Evolutionary conservation across 805 yeast genomes (phyloP).

Genomic region (Sungouiozyma intestinalis): DNA sequence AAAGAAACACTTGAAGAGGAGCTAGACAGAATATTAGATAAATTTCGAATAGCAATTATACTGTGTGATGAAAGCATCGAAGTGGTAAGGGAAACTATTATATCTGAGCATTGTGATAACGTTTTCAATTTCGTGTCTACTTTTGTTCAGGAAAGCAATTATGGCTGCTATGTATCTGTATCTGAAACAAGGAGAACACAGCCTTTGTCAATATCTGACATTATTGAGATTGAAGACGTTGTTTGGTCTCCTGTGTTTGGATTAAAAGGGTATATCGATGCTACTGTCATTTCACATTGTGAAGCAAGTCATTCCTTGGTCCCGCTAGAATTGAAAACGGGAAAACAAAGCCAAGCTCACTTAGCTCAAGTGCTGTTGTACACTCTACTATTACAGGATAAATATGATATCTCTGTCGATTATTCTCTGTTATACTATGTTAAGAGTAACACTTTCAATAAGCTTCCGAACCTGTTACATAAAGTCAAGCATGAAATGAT

Average conservation of each 20-base stretch:
- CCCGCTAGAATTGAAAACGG: slow-evolving; percentile 90
- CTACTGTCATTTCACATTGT: slow-evolving; percentile 55
- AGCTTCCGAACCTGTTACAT: slow-evolving; percentile 39
- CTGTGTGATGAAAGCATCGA: slow-evolving; percentile 43
- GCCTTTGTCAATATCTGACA: slow-evolving; percentile 45
- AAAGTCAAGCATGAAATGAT: slow-evolving; percentile 63
- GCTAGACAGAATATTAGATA: slow-evolving; percentile 34
- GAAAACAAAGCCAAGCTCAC: slow-evolving; percentile 56
- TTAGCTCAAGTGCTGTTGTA: slow-evolving; percentile 82
- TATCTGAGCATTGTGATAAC: slow-evolving; percentile 39
- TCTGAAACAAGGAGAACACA: slow-evolving; percentile 28
- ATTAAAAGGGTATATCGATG: slow-evolving; percentile 81
- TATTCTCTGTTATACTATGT: slow-evolving; percentile 69
- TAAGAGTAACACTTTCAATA: slow-evolving; percentile 42
- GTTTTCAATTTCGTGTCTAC: slow-evolving; percentile 43
- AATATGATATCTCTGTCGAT: slow-evolving; percentile 60
- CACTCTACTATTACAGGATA: slow-evolving; percentile 64
- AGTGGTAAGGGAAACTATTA: slow-evolving; percentile 34
- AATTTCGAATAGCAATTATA: slow-evolving; percentile 40
- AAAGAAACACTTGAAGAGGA: slow-evolving; percentile 22
- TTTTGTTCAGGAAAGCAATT: slow-evolving; percentile 31
- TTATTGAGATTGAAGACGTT: slow-evolving; percentile 80
- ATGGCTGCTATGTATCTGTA: slow-evolving; percentile 15
- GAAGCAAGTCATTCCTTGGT: slow-evolving; percentile 39
- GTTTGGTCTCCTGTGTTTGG: slow-evolving; percentile 91